Percentiles rank a stretch among this genome's conserved stretches.
Conservation (phyloP, 2,329 filamentous ascomycete species). For the Cytospora leucostoma region DNA sequence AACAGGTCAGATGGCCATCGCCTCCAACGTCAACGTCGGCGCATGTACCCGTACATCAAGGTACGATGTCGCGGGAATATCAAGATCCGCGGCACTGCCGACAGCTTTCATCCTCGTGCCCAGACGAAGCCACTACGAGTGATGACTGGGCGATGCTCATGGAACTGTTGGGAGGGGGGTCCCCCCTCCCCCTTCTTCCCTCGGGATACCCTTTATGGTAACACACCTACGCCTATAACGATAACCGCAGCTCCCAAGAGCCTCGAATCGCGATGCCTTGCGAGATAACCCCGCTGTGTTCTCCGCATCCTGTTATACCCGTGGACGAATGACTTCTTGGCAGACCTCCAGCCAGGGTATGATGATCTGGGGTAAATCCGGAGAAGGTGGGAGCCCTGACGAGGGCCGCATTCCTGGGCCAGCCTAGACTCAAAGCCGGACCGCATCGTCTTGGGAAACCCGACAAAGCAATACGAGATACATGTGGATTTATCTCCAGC, state of each 20-base stretch:
- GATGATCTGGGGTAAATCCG: neutral
- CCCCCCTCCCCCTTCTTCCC: neutral
- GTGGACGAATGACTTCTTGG: neutral
- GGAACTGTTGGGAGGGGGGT: neutral
- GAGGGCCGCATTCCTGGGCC: neutral
- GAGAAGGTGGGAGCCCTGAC: neutral
- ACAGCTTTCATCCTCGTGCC: neutral
- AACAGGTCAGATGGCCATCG: neutral
- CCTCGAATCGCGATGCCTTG: too few species aligned
- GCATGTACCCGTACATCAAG: neutral
- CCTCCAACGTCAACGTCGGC: neutral
- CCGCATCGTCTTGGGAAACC: neutral
- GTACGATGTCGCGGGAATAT: neutral
- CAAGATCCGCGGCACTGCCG: neutral
- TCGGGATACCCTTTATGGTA: slow-evolving; percentile 26
- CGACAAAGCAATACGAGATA: neutral
- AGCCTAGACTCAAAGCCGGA: neutral
- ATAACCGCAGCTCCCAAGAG: neutral
- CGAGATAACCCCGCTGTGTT: slow-evolving; percentile 14
- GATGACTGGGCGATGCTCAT: neutral
- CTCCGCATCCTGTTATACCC: slow-evolving; percentile 2
- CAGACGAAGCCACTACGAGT: neutral
- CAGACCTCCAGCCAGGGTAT: neutral
- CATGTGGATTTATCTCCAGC: neutral
- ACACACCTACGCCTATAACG: slow-evolving; percentile 1